Base-by-base conservation (phyloP, 805 yeast species). In the Metschnikowia koreensis region DNA sequence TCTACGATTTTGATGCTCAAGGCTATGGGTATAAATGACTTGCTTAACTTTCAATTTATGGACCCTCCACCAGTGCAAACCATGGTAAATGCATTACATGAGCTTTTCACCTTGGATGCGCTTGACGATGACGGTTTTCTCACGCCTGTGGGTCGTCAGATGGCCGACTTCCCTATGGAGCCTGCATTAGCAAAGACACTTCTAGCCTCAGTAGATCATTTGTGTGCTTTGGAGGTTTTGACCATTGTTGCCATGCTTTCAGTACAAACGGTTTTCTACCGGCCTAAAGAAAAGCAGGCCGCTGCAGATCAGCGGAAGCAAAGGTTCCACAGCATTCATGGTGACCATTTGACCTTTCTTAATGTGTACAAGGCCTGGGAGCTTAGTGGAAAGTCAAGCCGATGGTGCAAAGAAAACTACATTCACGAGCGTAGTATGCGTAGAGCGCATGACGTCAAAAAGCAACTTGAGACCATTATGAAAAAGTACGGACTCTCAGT, bases 151-250 rank as follows among this genome's bases (percentile, higher is more conserved):
- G 99, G 99, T 1, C 75, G 86, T 41, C 79, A 82, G 54, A 86
- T 94, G 92, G 90, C 97, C 0, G 93, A 88, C 59, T 91, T 94
- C 61, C 99, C 99, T 0, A 88, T 92, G 79, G 97, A 89, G 55
- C 99, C 99, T 0, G 81, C 87, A 53, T 71, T 92, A 47, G 87
- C 98, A 1, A 88, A 88, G 63, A 81, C 96, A 0, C 71, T 96
- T 43, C 76, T 94, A 38, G 81, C 86, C 27, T 83, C 96, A 4
- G 82, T 83, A 12, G 82, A 82, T 38, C 82, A 81, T 58, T 79
- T 76, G 7, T 93, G 97, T 58, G 81, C 90, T 0, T 88, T 86
- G 40, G 97, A 90, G 52, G 84, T 91, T 27, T 69, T 89, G 7
- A 85, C 87, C 0, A 87, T 93, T 5, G 87, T 93, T 34, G 84